Conservation (phyloP, 768 basidiomycete species). For the Tylopilus plumbeoviolaceoides region DNA sequence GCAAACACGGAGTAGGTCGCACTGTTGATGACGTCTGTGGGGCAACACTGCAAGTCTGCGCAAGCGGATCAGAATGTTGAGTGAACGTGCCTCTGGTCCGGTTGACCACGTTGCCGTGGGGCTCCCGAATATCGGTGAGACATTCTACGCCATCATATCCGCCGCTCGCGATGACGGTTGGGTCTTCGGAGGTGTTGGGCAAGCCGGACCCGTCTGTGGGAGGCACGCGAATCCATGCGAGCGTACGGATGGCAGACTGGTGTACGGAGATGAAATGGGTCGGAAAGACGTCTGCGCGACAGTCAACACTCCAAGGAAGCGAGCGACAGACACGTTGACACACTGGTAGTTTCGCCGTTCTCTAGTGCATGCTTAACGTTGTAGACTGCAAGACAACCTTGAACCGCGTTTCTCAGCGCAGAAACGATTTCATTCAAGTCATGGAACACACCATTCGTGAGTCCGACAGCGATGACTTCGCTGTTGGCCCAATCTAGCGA, state of each 20-base stretch:
- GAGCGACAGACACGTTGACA: neutral
- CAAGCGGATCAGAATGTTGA: neutral
- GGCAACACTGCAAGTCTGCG: neutral
- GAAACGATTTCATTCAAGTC: neutral
- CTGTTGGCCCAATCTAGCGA: constrained; percentile 90
- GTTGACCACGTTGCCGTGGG: constrained; percentile 63
- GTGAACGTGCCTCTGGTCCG: constrained; percentile 61
- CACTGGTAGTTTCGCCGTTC: constrained; percentile 31
- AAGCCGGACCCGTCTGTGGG: constrained; percentile 45
- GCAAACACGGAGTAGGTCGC: constrained; percentile 64
- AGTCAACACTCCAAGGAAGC: neutral
- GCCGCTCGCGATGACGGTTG: constrained; percentile 69
- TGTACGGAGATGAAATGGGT: constrained; percentile 72
- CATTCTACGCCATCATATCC: constrained; percentile 79
- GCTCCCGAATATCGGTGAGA: constrained; percentile 74
- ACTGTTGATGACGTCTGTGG: constrained; percentile 64
- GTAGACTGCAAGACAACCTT: constrained; percentile 58
- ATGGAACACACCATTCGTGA: constrained; percentile 62
- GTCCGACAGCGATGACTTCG: constrained; percentile 75
- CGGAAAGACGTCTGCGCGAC: constrained; percentile 45
- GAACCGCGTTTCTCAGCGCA: constrained; percentile 1
- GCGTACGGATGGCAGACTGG: constrained; percentile 72
- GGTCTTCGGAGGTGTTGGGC: constrained; percentile 48
- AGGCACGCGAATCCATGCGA: constrained; percentile 74
- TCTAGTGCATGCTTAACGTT: constrained; percentile 45